Percentiles rank a stretch among this genome's conserved stretches.
Evolutionary conservation across 2,329 filamentous ascomycete genomes (phyloP).

Genomic region (Colletotrichum agaves): DNA sequence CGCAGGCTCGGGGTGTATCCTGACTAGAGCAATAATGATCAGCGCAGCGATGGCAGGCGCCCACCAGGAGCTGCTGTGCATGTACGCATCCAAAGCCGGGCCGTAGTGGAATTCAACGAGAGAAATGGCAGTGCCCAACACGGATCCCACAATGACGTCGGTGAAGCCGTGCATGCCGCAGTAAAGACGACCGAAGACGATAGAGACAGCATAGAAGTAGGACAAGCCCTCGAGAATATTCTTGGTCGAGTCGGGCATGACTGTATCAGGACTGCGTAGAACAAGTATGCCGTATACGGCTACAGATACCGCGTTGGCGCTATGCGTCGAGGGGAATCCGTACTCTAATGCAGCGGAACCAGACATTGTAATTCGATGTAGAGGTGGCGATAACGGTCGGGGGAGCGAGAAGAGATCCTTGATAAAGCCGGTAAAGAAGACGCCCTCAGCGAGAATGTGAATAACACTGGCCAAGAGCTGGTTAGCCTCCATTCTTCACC

Average conservation of each 20-base stretch:
- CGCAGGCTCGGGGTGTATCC: constrained; percentile 93
- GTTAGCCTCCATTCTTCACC: not conserved
- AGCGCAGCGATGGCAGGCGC: constrained; percentile 72
- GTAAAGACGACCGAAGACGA: constrained; percentile 90
- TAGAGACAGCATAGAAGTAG: constrained; percentile 89
- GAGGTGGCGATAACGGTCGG: constrained; percentile 88
- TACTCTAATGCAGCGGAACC: constrained; percentile 95
- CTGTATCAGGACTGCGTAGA: constrained; percentile 73
- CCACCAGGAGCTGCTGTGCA: constrained; percentile 72
- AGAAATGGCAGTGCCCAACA: constrained; percentile 76
- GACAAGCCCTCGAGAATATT: constrained; percentile 73
- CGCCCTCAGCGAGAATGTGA: constrained; percentile 80
- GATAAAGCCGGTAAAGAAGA: constrained; percentile 90
- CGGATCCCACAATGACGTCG: constrained; percentile 84
- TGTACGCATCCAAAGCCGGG: constrained; percentile 74
- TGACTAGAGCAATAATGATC: constrained; percentile 78
- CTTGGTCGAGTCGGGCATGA: constrained; percentile 68
- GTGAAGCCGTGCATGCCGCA: constrained; percentile 99
- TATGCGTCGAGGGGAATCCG: constrained; percentile 96
- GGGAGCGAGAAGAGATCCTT: constrained; percentile 96
- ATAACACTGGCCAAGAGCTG: constrained; percentile 62
- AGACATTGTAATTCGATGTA: constrained; percentile 97
- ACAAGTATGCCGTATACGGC: constrained; percentile 84
- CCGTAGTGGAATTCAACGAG: constrained; percentile 70
- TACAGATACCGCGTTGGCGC: constrained; percentile 95